Base-by-base conservation (phyloP, 352 stramenopile genomes). In the Globisporangium apiculatum region DNA sequence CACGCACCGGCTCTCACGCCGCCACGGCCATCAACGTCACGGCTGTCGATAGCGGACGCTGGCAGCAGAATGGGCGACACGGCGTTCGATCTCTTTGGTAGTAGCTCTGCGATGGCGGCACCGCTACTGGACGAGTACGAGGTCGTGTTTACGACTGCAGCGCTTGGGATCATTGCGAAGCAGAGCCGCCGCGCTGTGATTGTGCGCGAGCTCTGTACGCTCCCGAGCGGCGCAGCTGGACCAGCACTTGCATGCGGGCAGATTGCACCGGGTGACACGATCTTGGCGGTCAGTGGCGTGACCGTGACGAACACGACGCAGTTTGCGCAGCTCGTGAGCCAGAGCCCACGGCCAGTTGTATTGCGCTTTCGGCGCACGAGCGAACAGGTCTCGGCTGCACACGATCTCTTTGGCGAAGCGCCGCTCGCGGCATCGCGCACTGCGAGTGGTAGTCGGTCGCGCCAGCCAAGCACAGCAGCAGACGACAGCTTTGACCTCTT, bases 101-200 rank as follows among this genome's bases (percentile, higher is more conserved):
- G 15, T 45, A 10, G 31, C 24, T 24, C 48, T 42, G 47, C 55
- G 51, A 35, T 56, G 12, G 37, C 48, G 48, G 12, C 37, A 24
- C 50, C 43, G 37, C 40, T 57, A 4, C 65, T 73, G 15, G 67
- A 87, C 37, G 81, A 89, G 49, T 94, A 89, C 57, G 85, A 94
- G 56, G 71, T 92, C 8, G 67, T 81, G 47, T 94, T 94, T 56
- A 60, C 69, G 9, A 68, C 65, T 10, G 58, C 64, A 12, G 68
- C 83, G 17, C 66, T 94, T 18, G 85, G 85, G 7, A 64, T 94
- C 18, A 73, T 89, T 40, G 81, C 83, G 42, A 87, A 87, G 60
- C 76, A 91, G 60, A 88, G 72, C 53, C 71, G 73, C 0, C 55
- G 46, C 12, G 67, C 67, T 3, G 82, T 94, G 51, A 78, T 91